Base-by-base conservation (phyloP, 768 basidiomycete genomes). In the Lactifluus piperatus region DNA sequence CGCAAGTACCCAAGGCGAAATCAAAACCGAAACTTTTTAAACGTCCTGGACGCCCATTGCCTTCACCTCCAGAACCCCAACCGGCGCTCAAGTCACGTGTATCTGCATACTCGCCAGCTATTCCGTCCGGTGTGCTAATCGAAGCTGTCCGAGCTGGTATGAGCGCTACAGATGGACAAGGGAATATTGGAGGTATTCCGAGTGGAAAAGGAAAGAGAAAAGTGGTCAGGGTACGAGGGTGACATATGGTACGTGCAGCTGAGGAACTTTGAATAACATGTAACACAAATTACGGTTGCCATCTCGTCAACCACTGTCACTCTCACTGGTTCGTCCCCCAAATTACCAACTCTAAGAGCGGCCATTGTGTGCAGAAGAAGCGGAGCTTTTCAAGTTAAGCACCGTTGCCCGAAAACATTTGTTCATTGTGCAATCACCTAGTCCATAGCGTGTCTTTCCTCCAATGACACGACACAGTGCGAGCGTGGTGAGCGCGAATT, bases 41-140 rank as follows among this genome's bases (percentile, higher is more conserved):
- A 47, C 59, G 56, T 18, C 64, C 54, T 16, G 64, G 68, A n/a
- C 65, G 66, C 34, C 64, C 78, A 59, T 72, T 87, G 13, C 89
- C 92, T 11, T 74, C 79, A 1, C 88, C 93, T 9, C 92, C 93
- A 56, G 79, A 82, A 60, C 90, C 90, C 18, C 77, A 81, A 46
- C 91, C 89, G 1, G 76, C 84, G 18, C 74, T 94, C 24, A 79
- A 85, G 16, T 83, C 76, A 64, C 81, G 94, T 45, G 52, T 65
- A 9, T 65, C 64, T 16, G 9, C 64, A 3, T 60, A 63, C 24
- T 65, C 64, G 1, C 64, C 64, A 7, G 64, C 58, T 10, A 30
- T 65, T 24, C 54, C 62, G 26, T 54, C 64, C 2, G 64, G 64
- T 10, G 62, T 63, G 8, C 29, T 65, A 32, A 54, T 65, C 24